Percentiles rank a stretch among this genome's conserved stretches.
Conservation (phyloP, 139 green algal species). For the Ostreobium quekettii region DNA sequence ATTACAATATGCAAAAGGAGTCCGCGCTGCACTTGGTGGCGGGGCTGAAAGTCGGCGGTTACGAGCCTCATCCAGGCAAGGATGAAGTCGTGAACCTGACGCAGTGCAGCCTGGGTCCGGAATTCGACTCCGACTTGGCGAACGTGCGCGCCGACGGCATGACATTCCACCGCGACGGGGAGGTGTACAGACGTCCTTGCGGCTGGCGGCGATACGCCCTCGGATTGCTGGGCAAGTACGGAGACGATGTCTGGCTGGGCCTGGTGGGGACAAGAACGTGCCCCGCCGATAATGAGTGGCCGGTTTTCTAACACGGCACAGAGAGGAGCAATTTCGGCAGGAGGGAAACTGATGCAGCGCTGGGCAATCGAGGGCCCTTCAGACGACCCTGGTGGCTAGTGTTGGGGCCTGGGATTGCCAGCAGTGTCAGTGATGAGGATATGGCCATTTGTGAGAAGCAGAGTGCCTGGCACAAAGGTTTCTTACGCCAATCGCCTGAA, state of each 20-base stretch:
- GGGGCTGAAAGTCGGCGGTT: conserved; percentile 37
- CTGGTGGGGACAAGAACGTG: neutral
- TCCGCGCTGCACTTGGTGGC: conserved; percentile 61
- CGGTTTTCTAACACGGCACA: neutral
- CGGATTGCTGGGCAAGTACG: neutral
- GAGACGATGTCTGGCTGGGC: conserved; percentile 1
- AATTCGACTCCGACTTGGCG: neutral
- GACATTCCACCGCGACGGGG: neutral
- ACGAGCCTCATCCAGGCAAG: no score
- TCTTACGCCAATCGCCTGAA: no score
- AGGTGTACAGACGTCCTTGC: neutral
- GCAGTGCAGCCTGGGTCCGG: neutral
- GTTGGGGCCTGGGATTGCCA: no score
- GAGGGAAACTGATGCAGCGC: no score
- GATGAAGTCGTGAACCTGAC: conserved; percentile 51
- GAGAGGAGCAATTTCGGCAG: neutral
- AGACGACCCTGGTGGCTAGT: no score
- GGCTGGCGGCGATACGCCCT: neutral
- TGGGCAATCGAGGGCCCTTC: no score
- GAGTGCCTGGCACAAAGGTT: no score
- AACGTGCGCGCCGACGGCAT: neutral
- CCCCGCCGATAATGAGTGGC: neutral
- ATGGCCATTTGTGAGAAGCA: no score
- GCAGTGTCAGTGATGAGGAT: no score
- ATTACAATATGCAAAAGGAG: conserved; percentile 66